A percentile compares a stretch with the other conserved stretches of the same genome.
Conservation (phyloP, 345 rosid species). For the Bretschneidera sinensis region DNA sequence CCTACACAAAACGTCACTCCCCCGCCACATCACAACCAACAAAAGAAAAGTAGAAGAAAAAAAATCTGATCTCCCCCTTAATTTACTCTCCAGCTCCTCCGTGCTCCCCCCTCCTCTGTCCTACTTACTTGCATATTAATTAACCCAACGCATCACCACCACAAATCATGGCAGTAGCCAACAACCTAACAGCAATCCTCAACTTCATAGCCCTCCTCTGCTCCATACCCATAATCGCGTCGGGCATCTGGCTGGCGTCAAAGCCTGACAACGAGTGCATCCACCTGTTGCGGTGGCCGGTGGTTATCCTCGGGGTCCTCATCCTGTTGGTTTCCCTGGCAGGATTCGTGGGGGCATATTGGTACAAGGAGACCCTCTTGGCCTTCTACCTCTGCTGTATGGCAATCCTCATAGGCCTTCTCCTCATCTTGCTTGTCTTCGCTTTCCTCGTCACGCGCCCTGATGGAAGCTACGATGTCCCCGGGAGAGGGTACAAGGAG, state of each 20-base stretch:
- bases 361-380: slow-evolving; percentile 74
- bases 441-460: slow-evolving; percentile 77
- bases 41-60: no score
- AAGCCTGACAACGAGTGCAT: slow-evolving; percentile 79
- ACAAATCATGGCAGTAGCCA: slow-evolving; percentile 71
- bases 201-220: slow-evolving; percentile 80
- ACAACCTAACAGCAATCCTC: slow-evolving; percentile 80
- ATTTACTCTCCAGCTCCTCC: no score
- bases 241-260: slow-evolving; percentile 90
- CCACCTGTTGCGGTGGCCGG: slow-evolving; percentile 78
- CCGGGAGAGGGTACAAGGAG: slow-evolving; percentile 65
- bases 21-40: neutral
- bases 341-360: slow-evolving; percentile 85
- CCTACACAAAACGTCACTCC: neutral
- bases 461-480: slow-evolving; percentile 62
- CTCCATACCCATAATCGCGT: slow-evolving; percentile 77
- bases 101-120: no score
- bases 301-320: slow-evolving; percentile 70
- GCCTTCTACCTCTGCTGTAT: slow-evolving; percentile 85
- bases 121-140: no score
- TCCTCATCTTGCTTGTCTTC: slow-evolving; percentile 60
- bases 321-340: slow-evolving; percentile 76
- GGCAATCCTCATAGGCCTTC: slow-evolving; percentile 75
- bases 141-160: no score
- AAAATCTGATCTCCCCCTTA: neutral